Percentiles rank a stretch among this genome's conserved stretches.
Evolutionary conservation across 2,329 filamentous ascomycete genomes (phyloP).

Genomic region (Alternaria brassicae): DNA sequence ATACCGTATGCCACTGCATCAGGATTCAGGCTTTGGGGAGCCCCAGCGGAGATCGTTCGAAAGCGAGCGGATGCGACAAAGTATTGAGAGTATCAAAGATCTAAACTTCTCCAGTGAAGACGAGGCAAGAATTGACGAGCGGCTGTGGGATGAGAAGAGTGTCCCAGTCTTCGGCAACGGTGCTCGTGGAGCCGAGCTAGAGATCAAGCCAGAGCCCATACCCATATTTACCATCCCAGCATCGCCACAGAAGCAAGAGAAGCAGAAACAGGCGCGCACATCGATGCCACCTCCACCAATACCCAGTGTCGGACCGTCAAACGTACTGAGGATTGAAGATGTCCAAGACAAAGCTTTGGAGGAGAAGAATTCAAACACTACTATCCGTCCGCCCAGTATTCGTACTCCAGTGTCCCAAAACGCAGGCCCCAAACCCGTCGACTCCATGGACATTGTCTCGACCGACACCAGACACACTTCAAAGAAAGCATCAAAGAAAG

Average conservation of each 20-base stretch:
- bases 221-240: slow-evolving; percentile 9
- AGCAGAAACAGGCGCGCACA: not conserved
- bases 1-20: slow-evolving; percentile 41
- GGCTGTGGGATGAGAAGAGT: slow-evolving; percentile 38
- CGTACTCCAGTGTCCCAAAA: slow-evolving; percentile 34
- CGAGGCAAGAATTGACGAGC: slow-evolving; percentile 32
- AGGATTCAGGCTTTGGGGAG: slow-evolving; percentile 47
- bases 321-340: slow-evolving; percentile 20
- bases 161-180: slow-evolving; percentile 27
- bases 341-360: slow-evolving; percentile 34
- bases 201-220: slow-evolving; percentile 19
- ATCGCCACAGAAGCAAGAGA: slow-evolving; percentile 4
- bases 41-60: slow-evolving; percentile 29
- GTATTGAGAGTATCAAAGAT: slow-evolving; percentile 32
- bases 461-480: not conserved
- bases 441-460: slow-evolving; percentile 10
- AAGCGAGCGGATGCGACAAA: slow-evolving; percentile 35
- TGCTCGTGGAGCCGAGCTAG: slow-evolving; percentile 20
- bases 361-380: slow-evolving; percentile 42
- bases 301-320: slow-evolving; percentile 13
- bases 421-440: slow-evolving; percentile 23
- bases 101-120: slow-evolving; percentile 17
- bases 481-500: not conserved
- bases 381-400: slow-evolving; percentile 40
- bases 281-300: slow-evolving; percentile 6